Base-by-base conservation (phyloP, 129 eudicot genomes). In the Saposhnikovia divaricata region DNA sequence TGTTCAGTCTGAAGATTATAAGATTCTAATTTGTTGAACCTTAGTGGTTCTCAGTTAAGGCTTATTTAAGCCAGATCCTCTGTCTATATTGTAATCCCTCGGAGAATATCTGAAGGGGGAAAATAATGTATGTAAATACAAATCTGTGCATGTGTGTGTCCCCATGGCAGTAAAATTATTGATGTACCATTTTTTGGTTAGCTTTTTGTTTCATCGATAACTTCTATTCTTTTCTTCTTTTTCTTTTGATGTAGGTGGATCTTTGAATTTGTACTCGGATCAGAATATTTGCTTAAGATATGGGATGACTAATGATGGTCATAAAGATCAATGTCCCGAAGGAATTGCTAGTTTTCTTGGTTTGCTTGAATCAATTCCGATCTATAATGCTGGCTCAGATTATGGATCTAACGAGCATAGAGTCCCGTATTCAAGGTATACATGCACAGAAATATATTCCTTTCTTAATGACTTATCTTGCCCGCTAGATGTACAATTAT, bases 271-370 rank as follows among this genome's bases (percentile, higher is more conserved):
- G 25, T 88, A 96, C 82, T 84, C 87, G 43, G 94, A 96, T 53
- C 90, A 82, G 77, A 87, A 82, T 83, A 87, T 81, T 82, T 90
- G 96, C 86, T 81, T 86, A 80, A 87, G 84, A 45, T 88, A 84
- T 88, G 93, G 93, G 76, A 86, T 80, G 82, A 82, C 87, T 81
- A 79, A 74, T 86, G 88, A 83, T 75, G 93, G 82, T 21, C 84
- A 84, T 85, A 86, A 77, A 71, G 97, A 90, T 74, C 89, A 88
- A 42, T 87, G 93, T 87, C 91, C 94, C 21, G 98, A 92, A 39
- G 90, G 91, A 74, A 90, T 96, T 82, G 87, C 90, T 42, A 90
- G 93, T 86, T 96, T 96, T 82, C 86, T 96, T 81, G 90, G 90
- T 46, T 82, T 96, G 81, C 89, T 96, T 46, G 93, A 85, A 61